phyloP scores from a whole-genome alignment of 345 rosid species.

The Cardamine resedifolia region DNA sequence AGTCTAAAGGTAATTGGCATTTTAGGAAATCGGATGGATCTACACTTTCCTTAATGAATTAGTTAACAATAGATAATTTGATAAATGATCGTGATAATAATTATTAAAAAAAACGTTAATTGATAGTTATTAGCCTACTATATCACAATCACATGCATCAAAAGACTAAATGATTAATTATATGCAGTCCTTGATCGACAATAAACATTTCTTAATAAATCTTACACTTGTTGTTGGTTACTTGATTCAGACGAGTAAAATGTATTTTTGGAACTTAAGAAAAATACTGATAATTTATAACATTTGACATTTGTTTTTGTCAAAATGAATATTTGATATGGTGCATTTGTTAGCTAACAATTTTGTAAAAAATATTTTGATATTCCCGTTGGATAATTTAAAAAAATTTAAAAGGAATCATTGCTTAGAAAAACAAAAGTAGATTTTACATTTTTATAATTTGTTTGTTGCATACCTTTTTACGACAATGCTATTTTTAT shows the following conservation, averaged over 20 bases:
- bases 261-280: neutral
- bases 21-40: neutral
- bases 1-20: neutral
- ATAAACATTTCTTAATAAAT: neutral
- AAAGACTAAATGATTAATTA: neutral
- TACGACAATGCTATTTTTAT: neutral
- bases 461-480: neutral
- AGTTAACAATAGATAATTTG: neutral
- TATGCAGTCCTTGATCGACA: neutral
- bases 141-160: conserved; percentile 1
- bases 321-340: neutral
- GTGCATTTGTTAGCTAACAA: neutral
- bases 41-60: neutral
- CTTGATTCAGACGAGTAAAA: neutral
- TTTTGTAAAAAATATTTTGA: too few species aligned
- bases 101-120: neutral
- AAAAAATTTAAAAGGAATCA: neutral
- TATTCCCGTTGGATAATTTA: neutral
- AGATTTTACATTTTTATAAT: neutral
- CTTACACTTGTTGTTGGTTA: neutral
- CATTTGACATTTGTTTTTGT: neutral
- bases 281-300: neutral
- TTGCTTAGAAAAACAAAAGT: too few species aligned
- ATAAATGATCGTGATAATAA: neutral
- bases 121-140: neutral